Base-by-base conservation (phyloP, 2,329 filamentous ascomycete species). In the Fusarium kyushuense region DNA sequence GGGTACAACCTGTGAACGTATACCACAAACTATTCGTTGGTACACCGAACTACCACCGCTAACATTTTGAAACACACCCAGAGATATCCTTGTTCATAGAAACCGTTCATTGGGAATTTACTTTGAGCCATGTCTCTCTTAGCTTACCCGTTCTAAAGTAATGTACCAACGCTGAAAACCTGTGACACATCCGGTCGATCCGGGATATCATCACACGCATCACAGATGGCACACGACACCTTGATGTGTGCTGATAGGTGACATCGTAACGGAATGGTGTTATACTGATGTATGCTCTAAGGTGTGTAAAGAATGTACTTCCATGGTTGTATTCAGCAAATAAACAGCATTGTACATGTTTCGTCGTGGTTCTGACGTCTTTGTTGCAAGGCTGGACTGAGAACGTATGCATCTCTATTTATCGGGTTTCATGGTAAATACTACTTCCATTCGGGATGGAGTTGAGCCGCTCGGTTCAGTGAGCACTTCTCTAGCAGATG, bases 211-310 rank as follows among this genome's bases (percentile, higher is more conserved):
- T 38, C 47, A 51, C 33, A 38, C 14, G 47, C n/a, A 10, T 30
- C 23, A 40, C n/a, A n/a, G 11, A 35, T 23, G 40, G 17, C 21
- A 49, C 19, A n/a, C 23, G 21, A 30, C 35, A 23, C 21, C 12
- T 19, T 36, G 14, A 25, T 11, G 19, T n/a, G 21, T 17, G 8
- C 19, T 36, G 30, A 46, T 52, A 52, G 35, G 55, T 57, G 43
- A 62, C 29, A 33, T 54, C 25, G 32, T 27, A 52, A 66, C 35
- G 17, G 3, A 41, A 40, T 65, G 52, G 47, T 48, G 42, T 57
- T 53, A 33, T 11, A 36, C 48, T 14, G 17, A 33, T 35, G 17
- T 19, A n/a, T 6, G 21, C 38, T 42, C 9, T 38, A n/a, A 42
- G 55, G 38, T 23, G 59, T 51, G 42, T 36, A 14, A 19, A 41